Evolutionary conservation across 179 eudicot genomes (phyloP).

Genomic region (Carnegiea gigantea): DNA sequence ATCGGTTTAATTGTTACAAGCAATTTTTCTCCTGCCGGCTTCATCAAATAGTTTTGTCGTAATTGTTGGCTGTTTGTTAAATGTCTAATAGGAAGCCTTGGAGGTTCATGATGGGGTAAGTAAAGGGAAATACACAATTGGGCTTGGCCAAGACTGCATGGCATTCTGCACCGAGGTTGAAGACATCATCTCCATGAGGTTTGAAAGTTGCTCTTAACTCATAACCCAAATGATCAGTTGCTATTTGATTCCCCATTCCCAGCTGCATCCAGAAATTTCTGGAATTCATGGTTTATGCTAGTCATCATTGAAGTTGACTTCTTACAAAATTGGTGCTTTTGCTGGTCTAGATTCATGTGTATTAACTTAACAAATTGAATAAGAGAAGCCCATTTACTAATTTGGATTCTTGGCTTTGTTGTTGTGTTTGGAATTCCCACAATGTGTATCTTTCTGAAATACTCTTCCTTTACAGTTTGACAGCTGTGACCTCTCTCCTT

Average conservation of each 20-base stretch:
- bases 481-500: conserved; percentile 82
- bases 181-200: conserved; percentile 99
- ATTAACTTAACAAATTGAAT: neutral
- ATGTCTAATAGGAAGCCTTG: conserved; percentile 59
- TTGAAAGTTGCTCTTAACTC: neutral
- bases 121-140: conserved; percentile 96
- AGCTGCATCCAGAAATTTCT: neutral
- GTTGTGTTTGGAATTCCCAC: neutral
- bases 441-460: neutral
- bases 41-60: conserved; percentile 1
- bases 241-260: neutral
- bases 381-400: neutral
- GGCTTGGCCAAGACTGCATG: conserved; percentile 99
- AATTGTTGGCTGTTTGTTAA: conserved; percentile 6
- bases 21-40: neutral
- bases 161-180: conserved; percentile 97
- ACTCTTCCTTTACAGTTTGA: conserved; percentile 55
- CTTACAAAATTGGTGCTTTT: neutral
- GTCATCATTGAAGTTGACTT: neutral
- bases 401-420: neutral
- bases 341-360: neutral
- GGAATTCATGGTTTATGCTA: neutral
- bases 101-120: conserved; percentile 97
- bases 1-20: neutral
- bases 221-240: neutral